Conservation (phyloP, 2,329 filamentous ascomycete genomes). For the Aspergillus jensenii region DNA sequence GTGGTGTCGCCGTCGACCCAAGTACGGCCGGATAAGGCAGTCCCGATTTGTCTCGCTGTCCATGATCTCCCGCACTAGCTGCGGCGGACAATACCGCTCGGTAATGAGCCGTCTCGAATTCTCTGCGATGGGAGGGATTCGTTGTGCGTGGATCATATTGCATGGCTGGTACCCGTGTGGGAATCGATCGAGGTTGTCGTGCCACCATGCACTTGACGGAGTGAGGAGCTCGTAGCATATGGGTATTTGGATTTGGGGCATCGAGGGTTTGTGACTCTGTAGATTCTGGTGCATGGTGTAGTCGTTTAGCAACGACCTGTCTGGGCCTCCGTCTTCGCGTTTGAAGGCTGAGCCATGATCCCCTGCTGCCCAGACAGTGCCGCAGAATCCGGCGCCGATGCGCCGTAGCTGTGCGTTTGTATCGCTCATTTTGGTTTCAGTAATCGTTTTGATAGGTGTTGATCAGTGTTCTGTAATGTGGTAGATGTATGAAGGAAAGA, state of each 20-base stretch:
- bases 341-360: conserved; percentile 28
- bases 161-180: conserved; percentile 30
- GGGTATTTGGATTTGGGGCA: conserved; percentile 22
- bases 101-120: conserved; percentile 30
- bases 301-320: conserved; percentile 30
- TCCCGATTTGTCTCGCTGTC: conserved; percentile 39
- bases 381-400: conserved; percentile 34
- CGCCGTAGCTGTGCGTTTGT: neutral
- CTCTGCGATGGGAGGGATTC: conserved; percentile 34
- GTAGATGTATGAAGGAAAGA: too few relatives aligned
- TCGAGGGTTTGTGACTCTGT: conserved; percentile 2
- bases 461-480: too few relatives aligned
- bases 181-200: conserved; percentile 23
- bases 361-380: conserved; percentile 31
- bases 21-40: conserved; percentile 52
- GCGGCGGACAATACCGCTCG: conserved; percentile 32
- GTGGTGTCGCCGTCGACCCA: conserved; percentile 42
- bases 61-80: conserved; percentile 25
- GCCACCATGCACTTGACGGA: conserved; percentile 29
- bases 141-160: conserved; percentile 35
- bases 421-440: neutral
- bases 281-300: conserved; percentile 31
- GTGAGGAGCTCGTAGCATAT: conserved; percentile 26
- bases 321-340: conserved; percentile 33
- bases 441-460: neutral